A percentile compares a stretch with the other conserved stretches of the same genome.
Conservation (phyloP, 371 early-diverging fungal species). For the Mortierella sp. region DNA sequence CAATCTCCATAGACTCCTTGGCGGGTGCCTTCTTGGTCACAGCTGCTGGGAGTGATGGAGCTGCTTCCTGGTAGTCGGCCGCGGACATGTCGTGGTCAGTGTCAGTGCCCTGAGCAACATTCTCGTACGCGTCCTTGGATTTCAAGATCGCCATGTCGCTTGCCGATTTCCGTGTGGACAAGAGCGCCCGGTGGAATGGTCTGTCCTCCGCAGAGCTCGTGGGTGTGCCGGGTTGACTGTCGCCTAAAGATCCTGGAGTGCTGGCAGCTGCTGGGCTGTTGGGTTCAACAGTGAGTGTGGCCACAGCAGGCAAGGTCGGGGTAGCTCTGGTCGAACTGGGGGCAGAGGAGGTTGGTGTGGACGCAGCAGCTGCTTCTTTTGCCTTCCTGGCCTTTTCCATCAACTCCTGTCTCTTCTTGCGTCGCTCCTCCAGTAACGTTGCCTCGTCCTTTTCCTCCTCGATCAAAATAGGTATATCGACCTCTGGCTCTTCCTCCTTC, state of each 20-base stretch:
- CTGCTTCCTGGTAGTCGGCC: conserved; percentile 69
- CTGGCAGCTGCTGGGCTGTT: conserved; percentile 31
- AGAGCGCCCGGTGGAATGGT: conserved; percentile 24
- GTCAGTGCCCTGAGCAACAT: conserved; percentile 51
- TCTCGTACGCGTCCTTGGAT: conserved; percentile 66
- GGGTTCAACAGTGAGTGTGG: conserved; percentile 13
- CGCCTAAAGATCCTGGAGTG: conserved; percentile 36
- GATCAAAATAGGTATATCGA: conserved; percentile 40
- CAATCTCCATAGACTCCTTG: conserved; percentile 66
- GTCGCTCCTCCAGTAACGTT: conserved; percentile 43
- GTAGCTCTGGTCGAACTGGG: conserved; percentile 24
- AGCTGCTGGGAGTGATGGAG: conserved; percentile 35
- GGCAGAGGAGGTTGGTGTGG: conserved; percentile 16
- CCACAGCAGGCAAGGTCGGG: conserved; percentile 15
- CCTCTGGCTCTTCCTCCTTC: conserved; percentile 25
- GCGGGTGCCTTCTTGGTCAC: conserved; percentile 21
- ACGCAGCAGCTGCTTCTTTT: no score
- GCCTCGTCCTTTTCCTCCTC: conserved; percentile 56
- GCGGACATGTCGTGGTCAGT: conserved; percentile 74
- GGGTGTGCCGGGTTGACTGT: conserved; percentile 49
- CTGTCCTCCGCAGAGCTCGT: conserved; percentile 36
- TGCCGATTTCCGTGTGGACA: conserved; percentile 40
- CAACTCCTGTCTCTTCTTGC: conserved; percentile 49
- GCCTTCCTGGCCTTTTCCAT: no score
- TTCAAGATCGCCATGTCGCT: conserved; percentile 67